Base-by-base conservation (phyloP, 345 rosid species). In the Lumnitzera racemosa region DNA sequence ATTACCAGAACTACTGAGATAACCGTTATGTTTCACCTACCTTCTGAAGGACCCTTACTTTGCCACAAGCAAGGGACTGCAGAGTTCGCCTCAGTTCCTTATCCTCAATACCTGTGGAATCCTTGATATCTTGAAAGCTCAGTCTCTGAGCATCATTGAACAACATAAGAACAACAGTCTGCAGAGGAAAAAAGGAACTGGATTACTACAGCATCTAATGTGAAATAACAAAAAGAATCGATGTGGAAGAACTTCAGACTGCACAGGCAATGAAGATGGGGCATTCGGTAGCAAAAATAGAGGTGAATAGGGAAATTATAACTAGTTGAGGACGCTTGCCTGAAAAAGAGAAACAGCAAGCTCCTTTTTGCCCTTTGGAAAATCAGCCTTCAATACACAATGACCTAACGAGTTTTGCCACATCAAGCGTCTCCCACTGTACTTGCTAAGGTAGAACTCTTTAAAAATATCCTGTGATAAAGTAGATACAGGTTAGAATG, bases 1-100 rank as follows among this genome's bases (percentile, higher is more conserved):
- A 27, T 53, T 46, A 47, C 20, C 46, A 17, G 49, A 15, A 29
- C 61, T 31, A 27, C 15, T 31, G 46, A 29, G n/a, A 25, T 48
- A 47, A 13, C 52, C 14, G 54, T 15, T 50, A 1, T 16, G 10
- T 31, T 62, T 24, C 51, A 54, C 76, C 27, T 27, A 88, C 99
- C 95, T 94, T 94, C 66, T 70, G 91, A 61, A 94, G 85, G 75
- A 94, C 96, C 46, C 96, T 85, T 59, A 88, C 87, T 90, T 88
- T 94, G 49, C 99, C 99, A 64, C 99, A 90, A 13, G 97, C 99
- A 73, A 94, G 96, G 31, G 99, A 94, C 74, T 94, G 99, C 62
- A 94, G 71, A 48, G 97, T 94, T 74, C 97, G 82, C 56, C 90
- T 81, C 73, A 94, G 78, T 70, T 94, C 99, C 71, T 90, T 90